Conservation (phyloP, 2,329 filamentous ascomycete species). For the Onygenales sp. region DNA sequence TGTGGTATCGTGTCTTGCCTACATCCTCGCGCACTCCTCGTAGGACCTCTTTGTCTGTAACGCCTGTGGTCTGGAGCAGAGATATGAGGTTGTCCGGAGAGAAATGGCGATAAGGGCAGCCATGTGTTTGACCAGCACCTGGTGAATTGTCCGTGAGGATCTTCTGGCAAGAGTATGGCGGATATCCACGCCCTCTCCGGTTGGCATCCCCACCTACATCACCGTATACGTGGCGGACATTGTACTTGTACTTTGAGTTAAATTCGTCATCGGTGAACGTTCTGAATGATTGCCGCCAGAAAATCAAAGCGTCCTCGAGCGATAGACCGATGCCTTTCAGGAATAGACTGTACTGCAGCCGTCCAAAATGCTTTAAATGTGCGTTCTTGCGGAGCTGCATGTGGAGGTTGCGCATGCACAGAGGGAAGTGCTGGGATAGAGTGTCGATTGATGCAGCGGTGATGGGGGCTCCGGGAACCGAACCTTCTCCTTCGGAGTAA, state of each 20-base stretch:
- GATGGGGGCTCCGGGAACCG: slow-evolving; percentile 62
- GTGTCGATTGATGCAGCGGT: slow-evolving; percentile 70
- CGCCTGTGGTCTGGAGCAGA: slow-evolving; percentile 67
- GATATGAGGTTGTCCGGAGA: slow-evolving; percentile 72
- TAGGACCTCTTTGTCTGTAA: slow-evolving; percentile 67
- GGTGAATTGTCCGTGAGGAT: slow-evolving; percentile 84
- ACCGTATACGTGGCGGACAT: slow-evolving; percentile 88
- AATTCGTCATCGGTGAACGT: slow-evolving; percentile 88
- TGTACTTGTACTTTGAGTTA: slow-evolving; percentile 97
- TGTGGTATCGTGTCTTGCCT: slow-evolving; percentile 77
- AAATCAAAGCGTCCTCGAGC: slow-evolving; percentile 82
- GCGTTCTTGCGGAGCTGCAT: slow-evolving; percentile 74
- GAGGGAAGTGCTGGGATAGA: slow-evolving; percentile 72
- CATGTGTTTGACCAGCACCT: slow-evolving; percentile 78
- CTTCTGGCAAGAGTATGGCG: slow-evolving; percentile 89
- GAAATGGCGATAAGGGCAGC: slow-evolving; percentile 95
- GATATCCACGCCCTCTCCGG: slow-evolving; percentile 75
- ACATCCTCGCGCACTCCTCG: slow-evolving; percentile 82
- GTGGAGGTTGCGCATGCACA: slow-evolving; percentile 92
- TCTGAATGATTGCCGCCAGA: slow-evolving; percentile 82
- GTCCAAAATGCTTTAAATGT: slow-evolving; percentile 87
- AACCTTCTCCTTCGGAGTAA: slow-evolving; percentile 58
- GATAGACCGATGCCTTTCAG: slow-evolving; percentile 89
- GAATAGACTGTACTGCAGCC: slow-evolving; percentile 92
- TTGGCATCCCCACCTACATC: slow-evolving; percentile 91